phyloP scores from a whole-genome alignment of 164 flowering plant species.

The Amborella trichopoda region DNA sequence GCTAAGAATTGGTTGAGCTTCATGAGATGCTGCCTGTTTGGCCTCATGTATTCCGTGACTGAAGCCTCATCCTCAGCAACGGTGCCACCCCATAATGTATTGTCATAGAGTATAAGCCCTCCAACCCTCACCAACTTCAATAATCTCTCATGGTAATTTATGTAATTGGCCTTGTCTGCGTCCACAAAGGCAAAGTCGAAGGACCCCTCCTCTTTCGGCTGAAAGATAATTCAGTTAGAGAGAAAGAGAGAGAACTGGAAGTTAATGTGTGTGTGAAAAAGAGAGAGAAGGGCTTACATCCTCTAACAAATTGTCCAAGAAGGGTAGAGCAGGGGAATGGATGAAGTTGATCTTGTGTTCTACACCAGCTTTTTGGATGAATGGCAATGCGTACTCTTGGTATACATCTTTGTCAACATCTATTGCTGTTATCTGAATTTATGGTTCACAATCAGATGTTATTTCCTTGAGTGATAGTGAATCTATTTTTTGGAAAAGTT shows the following conservation, averaged over 20 bases:
- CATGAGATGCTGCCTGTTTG: neutral
- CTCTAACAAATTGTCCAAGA: constrained; percentile 14
- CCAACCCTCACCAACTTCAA: constrained; percentile 14
- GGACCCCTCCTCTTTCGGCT: constrained; percentile 4
- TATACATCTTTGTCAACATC: constrained; percentile 29
- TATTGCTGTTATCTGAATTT: constrained; percentile 33
- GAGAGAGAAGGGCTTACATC: no score
- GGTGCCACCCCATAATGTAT: constrained; percentile 13
- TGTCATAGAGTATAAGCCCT: constrained; percentile 14
- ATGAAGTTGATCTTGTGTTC: constrained; percentile 32
- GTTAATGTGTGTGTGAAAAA: no score
- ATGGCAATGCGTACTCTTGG: constrained; percentile 35
- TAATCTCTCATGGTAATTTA: constrained; percentile 11
- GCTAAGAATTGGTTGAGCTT: constrained; percentile 13
- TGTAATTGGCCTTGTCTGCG: constrained; percentile 13
- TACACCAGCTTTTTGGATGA: constrained; percentile 35
- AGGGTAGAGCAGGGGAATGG: constrained; percentile 15
- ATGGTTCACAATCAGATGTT: no score
- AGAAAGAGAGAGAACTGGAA: no score
- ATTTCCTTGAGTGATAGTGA: no score
- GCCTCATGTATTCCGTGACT: neutral
- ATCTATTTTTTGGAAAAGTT: no score
- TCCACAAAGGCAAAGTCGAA: constrained; percentile 15
- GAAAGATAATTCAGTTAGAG: neutral
- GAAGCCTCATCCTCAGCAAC: constrained; percentile 5